phyloP scores from a whole-genome alignment of 2,329 filamentous ascomycete species.

The Sarocladiaceae sp. region DNA sequence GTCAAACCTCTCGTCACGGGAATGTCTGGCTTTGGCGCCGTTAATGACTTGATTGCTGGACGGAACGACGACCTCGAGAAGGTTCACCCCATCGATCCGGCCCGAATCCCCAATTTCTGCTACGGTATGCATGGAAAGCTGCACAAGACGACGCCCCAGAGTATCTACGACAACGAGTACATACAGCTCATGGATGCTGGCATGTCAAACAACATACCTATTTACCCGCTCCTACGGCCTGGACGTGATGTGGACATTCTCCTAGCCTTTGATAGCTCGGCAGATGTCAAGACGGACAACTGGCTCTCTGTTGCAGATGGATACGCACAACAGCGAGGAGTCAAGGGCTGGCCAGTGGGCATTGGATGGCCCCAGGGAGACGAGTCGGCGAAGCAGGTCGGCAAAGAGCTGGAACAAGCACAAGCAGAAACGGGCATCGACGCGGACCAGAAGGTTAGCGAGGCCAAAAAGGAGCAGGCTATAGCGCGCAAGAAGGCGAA shows the following conservation, averaged over 20 bases:
- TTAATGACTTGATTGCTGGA: constrained; percentile 78
- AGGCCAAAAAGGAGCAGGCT: constrained; percentile 47
- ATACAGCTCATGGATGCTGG: constrained; percentile 91
- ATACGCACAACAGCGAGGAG: constrained; percentile 80
- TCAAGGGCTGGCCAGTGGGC: constrained; percentile 92
- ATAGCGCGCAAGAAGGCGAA: constrained; percentile 18
- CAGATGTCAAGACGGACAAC: constrained; percentile 88
- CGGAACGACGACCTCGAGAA: constrained; percentile 80
- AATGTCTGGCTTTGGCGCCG: constrained; percentile 64
- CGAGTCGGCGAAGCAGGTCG: constrained; percentile 52
- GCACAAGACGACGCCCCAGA: constrained; percentile 70
- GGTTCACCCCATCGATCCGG: constrained; percentile 91
- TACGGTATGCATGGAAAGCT: constrained; percentile 73
- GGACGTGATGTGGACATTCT: constrained; percentile 85
- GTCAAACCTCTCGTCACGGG: constrained; percentile 74
- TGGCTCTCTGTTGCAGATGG: constrained; percentile 94
- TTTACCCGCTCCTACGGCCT: constrained; percentile 86
- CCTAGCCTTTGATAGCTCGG: constrained; percentile 89
- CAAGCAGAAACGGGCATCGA: constrained; percentile 54
- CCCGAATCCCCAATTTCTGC: constrained; percentile 82
- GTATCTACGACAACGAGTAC: constrained; percentile 63
- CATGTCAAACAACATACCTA: constrained; percentile 97
- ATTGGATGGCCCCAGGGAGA: constrained; percentile 78
- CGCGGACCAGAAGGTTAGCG: constrained; percentile 55
- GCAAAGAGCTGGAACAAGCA: constrained; percentile 59